Evolutionary conservation across 2,329 filamentous ascomycete species (phyloP), one percentile per base, ranked within the genome.

Genomic region (Rhinocladiella mackenziei): DNA sequence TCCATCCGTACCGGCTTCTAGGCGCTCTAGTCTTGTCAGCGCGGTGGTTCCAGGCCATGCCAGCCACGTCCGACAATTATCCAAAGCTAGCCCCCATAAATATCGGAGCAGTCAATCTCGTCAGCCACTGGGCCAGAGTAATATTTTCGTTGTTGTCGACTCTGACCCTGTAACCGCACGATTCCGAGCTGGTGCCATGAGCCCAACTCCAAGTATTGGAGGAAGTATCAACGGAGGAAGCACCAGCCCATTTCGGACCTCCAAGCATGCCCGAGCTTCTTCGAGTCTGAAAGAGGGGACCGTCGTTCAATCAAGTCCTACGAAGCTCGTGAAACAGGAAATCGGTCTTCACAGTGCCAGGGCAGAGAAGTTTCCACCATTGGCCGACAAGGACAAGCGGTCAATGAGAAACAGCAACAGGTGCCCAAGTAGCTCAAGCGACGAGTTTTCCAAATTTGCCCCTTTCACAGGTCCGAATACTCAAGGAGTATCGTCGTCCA

Each of bases 131-230:
- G 39, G 41, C 17, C 45, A 51, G 34, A 54, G 51, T 23, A 51
- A 51, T 14, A 55, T 55, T 19, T 50, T 50, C 34, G 47, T 55
- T 6, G 41, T 55, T 29, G 52, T 55, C 14, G 52, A 55, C 31
- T 45, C 49, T 10, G 46, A 55, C 22, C 52, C 52, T 31, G 41
- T 50, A 5, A 55, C 52, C 17, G 49, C 49, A 26, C 32, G 39
- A 22, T 55, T 55, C 38, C 40, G 46, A 9, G 52, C 52, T n/a
- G 52, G 52, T 5, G 49, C 43, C n/a, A 52, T 50, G 33, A 52
- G 45, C 36, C 52, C 52, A 5, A 38, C 25, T 9, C 38, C 43
- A 4, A 51, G 48, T 26, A 53, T 50, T 25, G 36, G 39, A 7
- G 23, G n/a, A n/a, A n/a, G 29, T 20, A 15, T 7, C 2, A 9